Percentiles rank a stretch among this genome's conserved stretches.
phyloP scores from a whole-genome alignment of 768 basidiomycete genomes.

The Pleurotus pulmonarius region DNA sequence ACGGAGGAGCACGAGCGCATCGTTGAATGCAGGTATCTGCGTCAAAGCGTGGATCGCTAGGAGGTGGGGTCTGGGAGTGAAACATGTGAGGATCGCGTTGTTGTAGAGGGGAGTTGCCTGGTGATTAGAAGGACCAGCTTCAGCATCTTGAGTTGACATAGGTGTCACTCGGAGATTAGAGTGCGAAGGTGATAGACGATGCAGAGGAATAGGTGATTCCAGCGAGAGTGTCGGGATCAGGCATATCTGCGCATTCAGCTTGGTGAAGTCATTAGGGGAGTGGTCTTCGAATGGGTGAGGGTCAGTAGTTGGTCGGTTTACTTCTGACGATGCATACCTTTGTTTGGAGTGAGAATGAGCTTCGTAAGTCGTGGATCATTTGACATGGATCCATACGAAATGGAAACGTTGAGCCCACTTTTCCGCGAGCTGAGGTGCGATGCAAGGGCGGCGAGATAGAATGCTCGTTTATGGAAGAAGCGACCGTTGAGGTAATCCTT shows the following conservation, averaged over 20 bases:
- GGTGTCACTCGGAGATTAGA: conserved; percentile 45
- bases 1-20: conserved; percentile 75
- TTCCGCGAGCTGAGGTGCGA: conserved; percentile 47
- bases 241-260: conserved; percentile 66
- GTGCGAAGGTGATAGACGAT: conserved; percentile 69
- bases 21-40: conserved; percentile 60
- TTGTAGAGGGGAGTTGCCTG: conserved; percentile 80
- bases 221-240: conserved; percentile 67
- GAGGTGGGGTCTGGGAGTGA: conserved; percentile 47
- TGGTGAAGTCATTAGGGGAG: conserved; percentile 55
- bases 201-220: conserved; percentile 59
- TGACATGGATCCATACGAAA: conserved; percentile 52
- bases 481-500: conserved; percentile 90
- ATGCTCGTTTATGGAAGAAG: conserved; percentile 89
- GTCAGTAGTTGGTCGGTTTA: conserved; percentile 10
- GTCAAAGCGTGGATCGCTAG: conserved; percentile 50
- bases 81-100: conserved; percentile 55
- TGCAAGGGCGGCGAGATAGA: conserved; percentile 82
- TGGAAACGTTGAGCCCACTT: conserved; percentile 49
- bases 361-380: conserved; percentile 65
- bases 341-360: conserved; percentile 54
- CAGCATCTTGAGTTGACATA: conserved; percentile 11
- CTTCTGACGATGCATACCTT: conserved; percentile 35
- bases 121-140: conserved; percentile 20
- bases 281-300: conserved; percentile 40